Base-by-base conservation (phyloP, 2,329 filamentous ascomycete species). In the Penicillium thymicola region DNA sequence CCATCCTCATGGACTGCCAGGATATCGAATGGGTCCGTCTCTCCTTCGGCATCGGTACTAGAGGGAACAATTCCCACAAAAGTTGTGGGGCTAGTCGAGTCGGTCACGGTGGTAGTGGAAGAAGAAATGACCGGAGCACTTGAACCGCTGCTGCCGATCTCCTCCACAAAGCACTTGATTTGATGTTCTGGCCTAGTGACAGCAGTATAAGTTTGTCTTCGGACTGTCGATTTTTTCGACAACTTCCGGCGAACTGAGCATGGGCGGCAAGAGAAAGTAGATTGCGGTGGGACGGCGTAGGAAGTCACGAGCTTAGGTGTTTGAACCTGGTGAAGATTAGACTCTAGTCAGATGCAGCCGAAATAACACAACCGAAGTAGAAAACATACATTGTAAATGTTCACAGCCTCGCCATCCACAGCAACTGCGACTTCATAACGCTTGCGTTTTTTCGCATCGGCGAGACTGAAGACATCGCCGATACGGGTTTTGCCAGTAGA, bases 261-360 rank as follows among this genome's bases (percentile, higher is more conserved):
- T 51, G 85, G 84, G 34, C 81, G 75, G 51, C 82, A 81, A 52
- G 79, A 77, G 67, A 86, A 82, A 16, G 76, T 78, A 25, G 82
- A 80, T 65, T 85, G 80, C 28, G 85, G 84, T 36, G 85, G 83
- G 16, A 86, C 75, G 50, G 84, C 82, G 68, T 86, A 85, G 16
- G 84, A 86, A 34, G 82, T 81, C 18, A 84, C 76, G 9, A 85
- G 76, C 63, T 81, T 83, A 9, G 85, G 82, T 50, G 81, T 83
- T 78, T 85, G 82, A 23, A 86, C 73, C 85, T 87, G 42, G 25
- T 30, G 56, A 11, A 70, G 32, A 46, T 40, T 38, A 34, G 38
- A 21, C 21, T 21, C 21, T 21, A n/a, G 40, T 61, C 53, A 64
- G 63, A 45, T 11, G 2, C 11, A 2, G 49, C 9, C 2, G 4